Base-by-base conservation (phyloP, 495 filamentous ascomycete species). In the Hyaloscypha finlandica region DNA sequence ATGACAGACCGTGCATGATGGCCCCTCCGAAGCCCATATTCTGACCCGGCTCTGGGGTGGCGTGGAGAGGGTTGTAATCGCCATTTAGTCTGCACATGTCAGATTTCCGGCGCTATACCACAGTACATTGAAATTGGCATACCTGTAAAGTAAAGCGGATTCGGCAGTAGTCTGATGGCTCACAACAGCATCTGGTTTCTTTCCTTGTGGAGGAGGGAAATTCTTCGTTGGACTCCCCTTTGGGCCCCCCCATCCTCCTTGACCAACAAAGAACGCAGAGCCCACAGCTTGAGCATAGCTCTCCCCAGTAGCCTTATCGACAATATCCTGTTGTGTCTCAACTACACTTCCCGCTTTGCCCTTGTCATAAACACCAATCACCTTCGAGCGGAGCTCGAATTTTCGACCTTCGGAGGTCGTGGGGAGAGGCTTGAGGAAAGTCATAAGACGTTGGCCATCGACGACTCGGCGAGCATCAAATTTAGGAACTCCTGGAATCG, bases 21-120 rank as follows among this genome's bases (percentile, higher is more conserved):
- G 86, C 84, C 51, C 93, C 92, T 4, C 91, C 91, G 73, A 96
- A 96, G 31, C 93, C 92, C 91, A 96, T 94, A 80, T 92, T 90
- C 77, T 84, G 78, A 53, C 92, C 92, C 0, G 93, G 91, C 76
- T 90, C 90, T 14, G 92, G 93, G 32, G 88, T 89, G 8, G 92
- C 91, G 74, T 96, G 92, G 55, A 96, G 87, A 30, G 92, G 93
- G 80, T 96, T 96, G 76, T 96, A 96, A 77, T 96, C 93, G 71
- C 92, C 93, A 68, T 97, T 95, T 39, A 96, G 83, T 55, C 89
- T 80, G 37, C 12, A 4, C 9, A 6, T 8, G 35, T 65, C 39
- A 61, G 55, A 32, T 42, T 45, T 29, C 14, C 51, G 12, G 45
- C 29, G 4, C 20, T 3, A 39, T 29, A 59, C 22, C 9, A 39